These are phyloP conservation scores for Penicillium nucicola DNA, from an alignment of 495 filamentous ascomycete genomes.

Conservation along the genomic window DNA sequence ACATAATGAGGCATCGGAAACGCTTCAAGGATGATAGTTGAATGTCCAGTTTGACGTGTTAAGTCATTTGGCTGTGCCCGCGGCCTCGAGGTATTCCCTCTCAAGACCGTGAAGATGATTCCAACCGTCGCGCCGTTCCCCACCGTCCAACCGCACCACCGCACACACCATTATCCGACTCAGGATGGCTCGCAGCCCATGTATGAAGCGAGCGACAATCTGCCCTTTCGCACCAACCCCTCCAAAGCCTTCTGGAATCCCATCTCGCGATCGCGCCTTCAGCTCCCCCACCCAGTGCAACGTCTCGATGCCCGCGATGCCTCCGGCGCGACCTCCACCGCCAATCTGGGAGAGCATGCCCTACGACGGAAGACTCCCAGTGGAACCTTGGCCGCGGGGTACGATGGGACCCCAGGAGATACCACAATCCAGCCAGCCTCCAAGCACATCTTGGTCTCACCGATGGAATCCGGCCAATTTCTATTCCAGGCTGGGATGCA, in stretches of 20 bases:
- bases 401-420: constrained; percentile 82
- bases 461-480: constrained; percentile 41
- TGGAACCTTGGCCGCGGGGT: constrained; percentile 88
- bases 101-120: constrained; percentile 35
- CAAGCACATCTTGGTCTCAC: constrained; percentile 87
- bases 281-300: constrained; percentile 45
- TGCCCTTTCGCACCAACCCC: constrained; percentile 26
- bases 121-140: constrained; percentile 44
- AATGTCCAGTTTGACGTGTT: constrained; percentile 28
- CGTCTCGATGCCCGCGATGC: constrained; percentile 31
- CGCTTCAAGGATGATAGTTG: constrained; percentile 47
- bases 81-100: constrained; percentile 4
- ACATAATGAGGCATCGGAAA: constrained; percentile 53
- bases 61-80: constrained; percentile 11
- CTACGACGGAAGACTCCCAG: constrained; percentile 91
- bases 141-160: constrained; percentile 46
- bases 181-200: constrained; percentile 22
- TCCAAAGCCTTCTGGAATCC: constrained; percentile 26
- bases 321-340: constrained; percentile 16
- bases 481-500: constrained; percentile 26
- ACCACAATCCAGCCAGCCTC: constrained; percentile 69
- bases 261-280: constrained; percentile 31
- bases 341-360: constrained; percentile 62
- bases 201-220: constrained; percentile 32
- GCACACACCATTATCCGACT: constrained; percentile 33